These are phyloP conservation scores for Tuber umbilicatum DNA, from an alignment of 495 filamentous ascomycete genomes.

Conservation along the genomic window DNA sequence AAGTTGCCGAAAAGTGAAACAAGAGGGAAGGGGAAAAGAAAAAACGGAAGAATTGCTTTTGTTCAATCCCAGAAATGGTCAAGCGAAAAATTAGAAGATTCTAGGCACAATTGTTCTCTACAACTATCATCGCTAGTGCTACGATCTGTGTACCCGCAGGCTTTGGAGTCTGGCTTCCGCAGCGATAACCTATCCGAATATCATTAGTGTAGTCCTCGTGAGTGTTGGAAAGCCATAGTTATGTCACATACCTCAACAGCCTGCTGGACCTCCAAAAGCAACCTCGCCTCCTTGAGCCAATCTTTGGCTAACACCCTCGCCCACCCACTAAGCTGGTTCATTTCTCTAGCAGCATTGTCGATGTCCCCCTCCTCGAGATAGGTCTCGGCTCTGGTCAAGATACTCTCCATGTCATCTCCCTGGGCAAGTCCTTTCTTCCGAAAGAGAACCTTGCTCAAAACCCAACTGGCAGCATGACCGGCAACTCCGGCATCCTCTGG, in stretches of 20 bases:
- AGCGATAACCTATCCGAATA: constrained; percentile 29
- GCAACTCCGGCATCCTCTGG: constrained; percentile 91
- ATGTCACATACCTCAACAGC: constrained; percentile 74
- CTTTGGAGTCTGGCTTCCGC: constrained; percentile 56
- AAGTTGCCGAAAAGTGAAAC: constrained; percentile 4
- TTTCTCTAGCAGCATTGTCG: constrained; percentile 85
- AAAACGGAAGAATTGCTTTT: constrained; percentile 20
- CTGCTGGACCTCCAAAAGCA: constrained; percentile 88
- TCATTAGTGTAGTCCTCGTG: constrained; percentile 19
- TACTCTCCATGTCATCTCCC: constrained; percentile 90
- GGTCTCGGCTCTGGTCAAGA: constrained; percentile 79
- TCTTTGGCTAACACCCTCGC: constrained; percentile 86
- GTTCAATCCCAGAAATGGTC: constrained; percentile 22
- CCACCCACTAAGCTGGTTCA: constrained; percentile 88
- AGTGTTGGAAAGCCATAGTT: constrained; percentile 10
- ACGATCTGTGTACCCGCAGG: constrained; percentile 50
- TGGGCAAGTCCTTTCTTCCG: constrained; percentile 79
- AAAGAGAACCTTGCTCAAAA: constrained; percentile 88
- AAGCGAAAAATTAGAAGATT: constrained; percentile 16
- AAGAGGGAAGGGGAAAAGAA: not conserved
- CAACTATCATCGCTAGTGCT: constrained; percentile 7
- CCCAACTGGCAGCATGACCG: constrained; percentile 78
- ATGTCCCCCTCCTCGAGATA: constrained; percentile 85
- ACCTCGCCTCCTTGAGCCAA: constrained; percentile 81
- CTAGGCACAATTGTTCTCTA: constrained; percentile 30